phyloP scores from a whole-genome alignment of 768 basidiomycete genomes.

The Boletus sensibilis region DNA sequence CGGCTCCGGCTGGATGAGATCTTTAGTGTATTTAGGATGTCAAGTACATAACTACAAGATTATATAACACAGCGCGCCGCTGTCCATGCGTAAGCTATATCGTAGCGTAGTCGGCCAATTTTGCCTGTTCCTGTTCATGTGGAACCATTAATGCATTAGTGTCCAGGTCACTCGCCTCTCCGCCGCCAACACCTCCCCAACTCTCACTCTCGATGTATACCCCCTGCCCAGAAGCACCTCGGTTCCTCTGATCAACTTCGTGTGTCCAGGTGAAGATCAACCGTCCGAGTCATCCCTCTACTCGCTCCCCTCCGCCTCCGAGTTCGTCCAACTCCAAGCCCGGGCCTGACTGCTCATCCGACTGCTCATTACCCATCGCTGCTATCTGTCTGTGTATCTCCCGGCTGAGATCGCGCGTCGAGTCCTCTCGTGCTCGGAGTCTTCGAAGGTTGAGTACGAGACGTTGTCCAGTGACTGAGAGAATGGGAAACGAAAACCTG shows the following conservation, averaged over 20 bases:
- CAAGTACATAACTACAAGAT: not conserved
- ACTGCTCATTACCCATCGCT: not conserved
- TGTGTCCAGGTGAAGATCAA: not conserved
- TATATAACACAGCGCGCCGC: not conserved
- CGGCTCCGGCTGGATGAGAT: slow-evolving; percentile 10
- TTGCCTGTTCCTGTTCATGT: not conserved
- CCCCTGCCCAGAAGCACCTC: not conserved
- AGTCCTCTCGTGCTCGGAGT: slow-evolving; percentile 2
- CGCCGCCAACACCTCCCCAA: not conserved
- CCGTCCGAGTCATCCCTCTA: no score
- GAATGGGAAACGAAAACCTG: slow-evolving; percentile 11
- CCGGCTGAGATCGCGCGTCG: slow-evolving; percentile 13
- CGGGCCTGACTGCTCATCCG: not conserved
- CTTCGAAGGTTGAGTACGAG: slow-evolving; percentile 22
- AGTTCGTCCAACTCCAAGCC: not conserved
- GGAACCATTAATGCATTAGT: not conserved
- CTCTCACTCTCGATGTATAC: not conserved
- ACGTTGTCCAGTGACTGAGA: slow-evolving; percentile 22
- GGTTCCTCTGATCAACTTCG: not conserved
- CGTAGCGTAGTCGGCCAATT: no score
- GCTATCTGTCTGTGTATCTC: slow-evolving; percentile 15
- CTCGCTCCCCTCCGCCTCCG: no score
- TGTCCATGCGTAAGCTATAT: no score
- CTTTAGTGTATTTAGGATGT: slow-evolving; percentile 6
- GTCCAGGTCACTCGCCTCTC: not conserved